Evolutionary conservation across 2,329 filamentous ascomycete species (phyloP).

Genomic region (Alternaria viburni): DNA sequence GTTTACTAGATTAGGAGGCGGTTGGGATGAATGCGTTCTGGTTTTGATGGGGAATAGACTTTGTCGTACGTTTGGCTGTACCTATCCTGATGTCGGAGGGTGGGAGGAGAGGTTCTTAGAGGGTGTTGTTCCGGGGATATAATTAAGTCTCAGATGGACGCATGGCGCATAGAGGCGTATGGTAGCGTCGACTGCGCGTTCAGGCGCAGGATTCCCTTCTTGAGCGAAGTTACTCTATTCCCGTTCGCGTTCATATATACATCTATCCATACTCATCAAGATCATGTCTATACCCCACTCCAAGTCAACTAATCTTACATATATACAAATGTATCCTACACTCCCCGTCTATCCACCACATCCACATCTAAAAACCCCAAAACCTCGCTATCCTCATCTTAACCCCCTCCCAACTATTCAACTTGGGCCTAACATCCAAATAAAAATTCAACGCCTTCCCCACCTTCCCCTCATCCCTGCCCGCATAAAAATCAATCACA

Average conservation of each 20-base stretch:
- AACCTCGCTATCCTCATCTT: constrained; percentile 61
- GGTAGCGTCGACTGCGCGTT: neutral
- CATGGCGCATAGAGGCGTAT: constrained; percentile 9
- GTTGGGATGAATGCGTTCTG: neutral
- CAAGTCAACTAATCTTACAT: neutral
- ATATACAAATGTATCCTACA: neutral
- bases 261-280: neutral
- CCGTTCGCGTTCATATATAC: neutral
- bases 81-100: neutral
- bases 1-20: constrained; percentile 1
- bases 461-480: constrained; percentile 58
- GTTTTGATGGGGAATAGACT: neutral
- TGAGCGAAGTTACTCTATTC: neutral
- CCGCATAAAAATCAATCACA: constrained; percentile 97
- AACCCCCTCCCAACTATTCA: constrained; percentile 68
- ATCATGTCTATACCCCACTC: neutral
- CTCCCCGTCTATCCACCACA: neutral
- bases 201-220: constrained; percentile 1
- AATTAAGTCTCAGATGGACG: constrained; percentile 3
- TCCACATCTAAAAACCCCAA: constrained; percentile 50
- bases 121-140: neutral
- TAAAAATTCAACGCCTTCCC: constrained; percentile 65
- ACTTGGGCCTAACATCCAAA: constrained; percentile 68
- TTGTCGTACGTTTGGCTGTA: neutral
- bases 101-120: neutral